Evolutionary conservation across 768 basidiomycete genomes (phyloP), one percentile per base, ranked within the genome.

Genomic region (Naganishia antarctica): DNA sequence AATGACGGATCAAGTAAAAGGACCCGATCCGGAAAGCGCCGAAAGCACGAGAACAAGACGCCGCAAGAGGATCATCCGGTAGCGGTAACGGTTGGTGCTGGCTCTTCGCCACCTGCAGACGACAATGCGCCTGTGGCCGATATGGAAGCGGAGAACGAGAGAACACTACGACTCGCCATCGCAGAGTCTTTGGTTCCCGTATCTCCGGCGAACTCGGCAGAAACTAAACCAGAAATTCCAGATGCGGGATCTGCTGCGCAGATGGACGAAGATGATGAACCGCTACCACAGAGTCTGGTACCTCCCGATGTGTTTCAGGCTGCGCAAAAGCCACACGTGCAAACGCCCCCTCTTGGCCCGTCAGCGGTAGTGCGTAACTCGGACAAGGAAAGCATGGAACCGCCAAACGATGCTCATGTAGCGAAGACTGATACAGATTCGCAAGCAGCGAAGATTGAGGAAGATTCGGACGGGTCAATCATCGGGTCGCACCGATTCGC

Each of bases 401-500:
- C n/a, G n/a, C n/a, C n/a, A n/a, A n/a, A n/a, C n/a, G n/a, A n/a
- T n/a, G n/a, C n/a, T n/a, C n/a, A n/a, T n/a, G n/a, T n/a, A n/a
- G n/a, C n/a, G n/a, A n/a, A n/a, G n/a, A n/a, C n/a, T n/a, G n/a
- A n/a, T n/a, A n/a, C n/a, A n/a, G n/a, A n/a, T n/a, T n/a, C n/a
- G n/a, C n/a, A n/a, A n/a, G n/a, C n/a, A n/a, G n/a, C n/a, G 40
- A 63, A 31, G 40, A 34, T 40, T 41, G 25, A 34, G 46, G 26
- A 64, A 37, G 61, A 45, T 32, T 28, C 65, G 43, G 71, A 72
- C 7, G 75, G 75, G 4, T 66, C 66, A 13, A 83, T 90, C 40
- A 84, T 94, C 26, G 91, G 90, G 15, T 83, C 74, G 8, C 86
- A 83, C 68, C 70, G 73, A 25, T 89, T 93, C 66, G 25, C 45